Percentiles rank a stretch among this genome's conserved stretches.
Conservation (phyloP, 805 yeast genomes). For the Metschnikowia colocasiae region DNA sequence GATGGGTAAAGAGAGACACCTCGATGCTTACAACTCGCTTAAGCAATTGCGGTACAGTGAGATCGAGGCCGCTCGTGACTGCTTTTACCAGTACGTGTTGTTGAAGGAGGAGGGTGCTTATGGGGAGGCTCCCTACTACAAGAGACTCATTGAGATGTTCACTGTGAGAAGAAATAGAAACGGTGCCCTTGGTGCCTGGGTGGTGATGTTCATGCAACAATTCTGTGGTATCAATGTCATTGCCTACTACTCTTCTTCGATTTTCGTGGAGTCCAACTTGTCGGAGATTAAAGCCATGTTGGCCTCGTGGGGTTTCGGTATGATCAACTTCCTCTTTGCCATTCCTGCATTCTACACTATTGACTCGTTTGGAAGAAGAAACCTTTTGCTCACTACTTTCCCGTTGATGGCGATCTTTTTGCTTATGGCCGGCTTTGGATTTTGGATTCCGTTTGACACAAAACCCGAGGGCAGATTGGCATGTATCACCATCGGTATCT, state of each 20-base stretch:
- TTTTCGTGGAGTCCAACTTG: constrained; percentile 67
- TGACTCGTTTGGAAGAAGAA: constrained; percentile 73
- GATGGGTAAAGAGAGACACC: constrained; percentile 48
- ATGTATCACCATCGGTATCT: constrained; percentile 67
- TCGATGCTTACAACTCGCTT: constrained; percentile 50
- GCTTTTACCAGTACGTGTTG: constrained; percentile 54
- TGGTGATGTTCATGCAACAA: constrained; percentile 87
- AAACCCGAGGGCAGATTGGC: constrained; percentile 55
- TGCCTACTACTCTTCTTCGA: constrained; percentile 78
- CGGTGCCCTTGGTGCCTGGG: constrained; percentile 75
- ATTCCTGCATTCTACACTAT: constrained; percentile 78
- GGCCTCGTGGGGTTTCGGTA: constrained; percentile 86
- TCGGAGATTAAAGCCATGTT: constrained; percentile 58
- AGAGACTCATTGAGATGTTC: constrained; percentile 55
- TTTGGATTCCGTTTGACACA: constrained; percentile 54
- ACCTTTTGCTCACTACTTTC: constrained; percentile 53
- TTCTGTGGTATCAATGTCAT: constrained; percentile 88
- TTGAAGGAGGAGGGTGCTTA: constrained; percentile 59
- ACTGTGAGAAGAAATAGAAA: constrained; percentile 77
- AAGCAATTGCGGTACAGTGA: constrained; percentile 41
- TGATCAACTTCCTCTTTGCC: constrained; percentile 75
- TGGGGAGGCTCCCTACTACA: constrained; percentile 40
- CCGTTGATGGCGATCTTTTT: constrained; percentile 62
- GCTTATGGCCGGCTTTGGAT: constrained; percentile 64
- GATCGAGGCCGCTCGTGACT: constrained; percentile 62